phyloP scores from a whole-genome alignment of 2,329 filamentous ascomycete genomes.

The Apiospora hydei region DNA sequence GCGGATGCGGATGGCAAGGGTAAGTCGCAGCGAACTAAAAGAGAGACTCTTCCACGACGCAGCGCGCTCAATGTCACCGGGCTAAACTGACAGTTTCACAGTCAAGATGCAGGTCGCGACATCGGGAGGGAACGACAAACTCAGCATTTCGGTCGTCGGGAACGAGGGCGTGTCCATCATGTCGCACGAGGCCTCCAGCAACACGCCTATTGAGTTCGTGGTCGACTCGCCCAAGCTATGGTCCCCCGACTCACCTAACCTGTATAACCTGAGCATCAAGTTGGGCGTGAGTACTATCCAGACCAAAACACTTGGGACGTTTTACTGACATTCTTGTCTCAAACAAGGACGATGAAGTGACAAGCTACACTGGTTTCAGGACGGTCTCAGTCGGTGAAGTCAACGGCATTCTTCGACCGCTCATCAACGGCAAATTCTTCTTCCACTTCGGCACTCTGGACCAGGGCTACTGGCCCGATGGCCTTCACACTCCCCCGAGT shows the following conservation, averaged over 20 bases:
- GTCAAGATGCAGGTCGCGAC: conserved; percentile 64
- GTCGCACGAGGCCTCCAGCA: conserved; percentile 52
- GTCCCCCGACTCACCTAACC: conserved; percentile 67
- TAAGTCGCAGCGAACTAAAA: conserved; percentile 37
- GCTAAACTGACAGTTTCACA: conserved; percentile 35
- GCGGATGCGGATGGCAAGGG: conserved; percentile 63
- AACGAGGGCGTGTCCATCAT: conserved; percentile 50
- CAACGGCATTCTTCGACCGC: conserved; percentile 64
- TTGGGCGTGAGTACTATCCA: conserved; percentile 37
- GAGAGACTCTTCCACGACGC: neutral
- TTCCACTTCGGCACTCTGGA: conserved; percentile 75
- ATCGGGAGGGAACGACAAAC: conserved; percentile 42
- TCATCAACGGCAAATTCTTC: conserved; percentile 73
- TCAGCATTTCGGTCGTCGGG: conserved; percentile 47
- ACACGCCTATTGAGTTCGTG: conserved; percentile 60
- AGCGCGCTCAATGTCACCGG: neutral
- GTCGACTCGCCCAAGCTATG: conserved; percentile 65
- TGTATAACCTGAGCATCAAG: conserved; percentile 69
- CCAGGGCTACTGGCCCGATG: conserved; percentile 77
- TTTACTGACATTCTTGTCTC: neutral
- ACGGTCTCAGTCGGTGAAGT: conserved; percentile 65
- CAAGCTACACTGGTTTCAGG: conserved; percentile 74
- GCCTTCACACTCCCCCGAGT: conserved; percentile 69
- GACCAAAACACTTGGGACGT: neutral
- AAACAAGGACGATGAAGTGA: conserved; percentile 54